phyloP scores from a whole-genome alignment of 129 eudicot species.

The Flaveria bidentis region DNA sequence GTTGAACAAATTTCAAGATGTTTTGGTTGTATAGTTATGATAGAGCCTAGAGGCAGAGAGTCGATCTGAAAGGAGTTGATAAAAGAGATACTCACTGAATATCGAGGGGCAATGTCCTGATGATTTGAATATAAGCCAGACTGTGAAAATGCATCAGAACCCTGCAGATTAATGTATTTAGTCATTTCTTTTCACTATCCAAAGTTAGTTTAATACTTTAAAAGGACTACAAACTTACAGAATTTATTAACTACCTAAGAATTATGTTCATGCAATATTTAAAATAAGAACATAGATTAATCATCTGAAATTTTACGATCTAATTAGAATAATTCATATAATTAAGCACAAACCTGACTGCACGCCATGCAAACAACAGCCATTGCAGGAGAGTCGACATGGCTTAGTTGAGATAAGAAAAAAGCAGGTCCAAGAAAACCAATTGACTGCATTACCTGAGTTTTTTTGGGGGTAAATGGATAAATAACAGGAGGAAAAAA shows the following conservation, averaged over 20 bases:
- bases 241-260: background rate
- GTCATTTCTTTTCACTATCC: background rate
- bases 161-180: slow-evolving; percentile 42
- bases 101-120: slow-evolving; percentile 98
- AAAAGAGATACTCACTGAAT: slow-evolving; percentile 61
- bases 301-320: background rate
- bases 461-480: background rate
- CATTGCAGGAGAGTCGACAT: slow-evolving; percentile 86
- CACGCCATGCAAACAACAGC: slow-evolving; percentile 97
- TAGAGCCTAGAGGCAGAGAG: background rate
- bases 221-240: background rate
- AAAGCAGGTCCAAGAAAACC: slow-evolving; percentile 99
- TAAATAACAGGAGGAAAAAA: background rate
- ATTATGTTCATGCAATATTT: background rate
- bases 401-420: slow-evolving; percentile 92
- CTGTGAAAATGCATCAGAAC: slow-evolving; percentile 97
- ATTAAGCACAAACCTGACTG: slow-evolving; percentile 70
- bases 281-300: background rate
- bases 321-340: background rate
- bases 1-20: background rate
- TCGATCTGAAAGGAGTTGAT: slow-evolving; percentile 7
- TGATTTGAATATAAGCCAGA: slow-evolving; percentile 95
- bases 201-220: background rate
- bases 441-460: slow-evolving; percentile 86
- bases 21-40: background rate